Evolutionary conservation across 2,329 filamentous ascomycete species (phyloP), one percentile per base, ranked within the genome.

Genomic region (Septoria linicola): DNA sequence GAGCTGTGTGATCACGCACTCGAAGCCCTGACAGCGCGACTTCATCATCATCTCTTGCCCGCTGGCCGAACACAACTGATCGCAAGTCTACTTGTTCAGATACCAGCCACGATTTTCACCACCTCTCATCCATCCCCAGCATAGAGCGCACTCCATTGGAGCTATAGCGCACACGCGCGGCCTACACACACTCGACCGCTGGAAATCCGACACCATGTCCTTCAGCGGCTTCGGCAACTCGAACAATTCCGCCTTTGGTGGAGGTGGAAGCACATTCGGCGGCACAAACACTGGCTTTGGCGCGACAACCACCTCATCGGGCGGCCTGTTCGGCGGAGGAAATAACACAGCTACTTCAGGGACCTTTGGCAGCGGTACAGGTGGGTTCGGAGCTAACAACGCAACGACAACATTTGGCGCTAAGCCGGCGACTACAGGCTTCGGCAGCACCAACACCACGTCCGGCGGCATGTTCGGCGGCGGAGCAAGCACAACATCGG

Each of bases 91-190:
- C 23, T 27, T 10, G 23, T 27, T 10, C 23, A 27, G 23, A 27
- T 27, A 27, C 23, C 5, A 5, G 23, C 23, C 23, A 10, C 23
- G 10, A 27, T 27, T 27, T 10, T 27, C 10, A n/a, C n/a, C 23
- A 27, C 23, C 5, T 10, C 23, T 27, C 5, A 5, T 27, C 23
- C 5, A 27, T 5, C 23, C 10, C 10, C 23, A 27, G 5, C 23
- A 53, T 48, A 53, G 50, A 44, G 44, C 40, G 40, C 25, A 34
- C 21, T 25, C 13, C n/a, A 32, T 31, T 14, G n/a, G n/a, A 19
- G 40, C 27, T 39, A 20, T 27, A 56, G 59, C 57, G 75, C 71
- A 39, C 72, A 65, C 45, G 68, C 59, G 59, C 58, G 43, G 34
- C 41, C 30, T 52, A 41, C 7, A 11, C 23, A 17, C 30, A 13